Evolutionary conservation across 768 basidiomycete genomes (phyloP).

Genomic region (Mycena chlorophos): DNA sequence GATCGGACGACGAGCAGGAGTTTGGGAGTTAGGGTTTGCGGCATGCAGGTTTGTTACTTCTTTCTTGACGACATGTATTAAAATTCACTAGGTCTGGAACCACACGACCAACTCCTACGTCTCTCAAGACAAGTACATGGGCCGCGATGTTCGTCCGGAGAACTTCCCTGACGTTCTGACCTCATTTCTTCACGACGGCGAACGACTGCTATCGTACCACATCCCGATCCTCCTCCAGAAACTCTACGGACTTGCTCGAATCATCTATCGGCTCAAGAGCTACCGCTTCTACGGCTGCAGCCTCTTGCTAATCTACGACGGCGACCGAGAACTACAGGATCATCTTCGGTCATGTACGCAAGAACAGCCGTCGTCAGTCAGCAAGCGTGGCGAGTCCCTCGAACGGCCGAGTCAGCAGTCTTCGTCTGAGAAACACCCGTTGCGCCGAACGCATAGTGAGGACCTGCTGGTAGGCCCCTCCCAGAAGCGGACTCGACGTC

Average conservation of each 20-base stretch:
- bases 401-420: conserved; percentile 55
- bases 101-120: conserved; percentile 77
- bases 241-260: conserved; percentile 89
- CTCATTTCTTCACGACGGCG: conserved; percentile 84
- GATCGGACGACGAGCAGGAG: conserved; percentile 91
- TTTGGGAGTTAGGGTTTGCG: conserved; percentile 91
- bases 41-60: conserved; percentile 96
- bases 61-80: too few species aligned
- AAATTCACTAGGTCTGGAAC: conserved; percentile 81
- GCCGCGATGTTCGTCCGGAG: conserved; percentile 82
- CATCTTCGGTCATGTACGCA: conserved; percentile 58
- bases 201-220: conserved; percentile 81
- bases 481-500: conserved; percentile 67
- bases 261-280: conserved; percentile 86
- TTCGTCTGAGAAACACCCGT: conserved; percentile 42
- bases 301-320: conserved; percentile 95
- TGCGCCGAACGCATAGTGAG: conserved; percentile 80
- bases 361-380: conserved; percentile 67
- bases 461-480: conserved; percentile 71
- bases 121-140: conserved; percentile 95
- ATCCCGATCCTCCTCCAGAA: conserved; percentile 91
- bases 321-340: conserved; percentile 86
- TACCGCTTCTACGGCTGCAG: conserved; percentile 99
- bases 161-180: conserved; percentile 83
- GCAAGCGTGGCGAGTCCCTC: conserved; percentile 76